Conservation (phyloP, 352 stramenopile genomes). For the Phytopythium chamaehyphon region DNA sequence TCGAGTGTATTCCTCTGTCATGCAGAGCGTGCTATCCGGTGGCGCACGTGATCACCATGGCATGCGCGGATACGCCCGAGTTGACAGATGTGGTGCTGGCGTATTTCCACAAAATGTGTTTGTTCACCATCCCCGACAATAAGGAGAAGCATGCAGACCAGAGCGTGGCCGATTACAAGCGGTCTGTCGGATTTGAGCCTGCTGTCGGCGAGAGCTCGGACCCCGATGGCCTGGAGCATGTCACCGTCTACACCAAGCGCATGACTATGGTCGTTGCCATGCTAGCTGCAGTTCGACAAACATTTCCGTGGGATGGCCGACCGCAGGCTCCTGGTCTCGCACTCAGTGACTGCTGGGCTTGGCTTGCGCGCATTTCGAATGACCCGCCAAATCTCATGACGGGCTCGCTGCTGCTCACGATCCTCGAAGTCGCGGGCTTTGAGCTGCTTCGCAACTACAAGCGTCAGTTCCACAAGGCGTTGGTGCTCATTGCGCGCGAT, state of each 20-base stretch:
- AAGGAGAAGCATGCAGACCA: conserved; percentile 47
- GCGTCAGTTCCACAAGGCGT: conserved; percentile 74
- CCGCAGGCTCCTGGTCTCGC: conserved; percentile 44
- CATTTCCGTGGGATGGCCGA: conserved; percentile 49
- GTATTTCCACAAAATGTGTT: conserved; percentile 70
- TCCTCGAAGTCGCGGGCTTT: conserved; percentile 74
- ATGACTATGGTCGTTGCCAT: conserved; percentile 78
- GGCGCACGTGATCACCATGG: conserved; percentile 76
- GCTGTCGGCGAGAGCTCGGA: conserved; percentile 57
- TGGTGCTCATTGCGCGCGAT: conserved; percentile 62
- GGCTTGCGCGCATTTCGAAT: conserved; percentile 65
- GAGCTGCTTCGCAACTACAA: conserved; percentile 63
- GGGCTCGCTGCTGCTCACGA: conserved; percentile 57
- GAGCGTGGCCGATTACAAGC: conserved; percentile 60
- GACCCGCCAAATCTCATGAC: conserved; percentile 72
- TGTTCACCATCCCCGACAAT: conserved; percentile 70
- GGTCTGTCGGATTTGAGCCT: conserved; percentile 58
- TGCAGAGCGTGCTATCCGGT: conserved; percentile 63
- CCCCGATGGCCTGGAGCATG: conserved; percentile 57
- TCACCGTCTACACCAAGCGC: conserved; percentile 73
- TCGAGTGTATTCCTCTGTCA: not conserved
- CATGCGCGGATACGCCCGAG: conserved; percentile 64
- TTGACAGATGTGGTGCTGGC: conserved; percentile 66
- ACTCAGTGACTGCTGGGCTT: conserved; percentile 69
- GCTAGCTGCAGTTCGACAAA: conserved; percentile 69